Percentiles rank a stretch among this genome's conserved stretches.
Conservation (phyloP, 805 yeast genomes). For the Candida ulmi region DNA sequence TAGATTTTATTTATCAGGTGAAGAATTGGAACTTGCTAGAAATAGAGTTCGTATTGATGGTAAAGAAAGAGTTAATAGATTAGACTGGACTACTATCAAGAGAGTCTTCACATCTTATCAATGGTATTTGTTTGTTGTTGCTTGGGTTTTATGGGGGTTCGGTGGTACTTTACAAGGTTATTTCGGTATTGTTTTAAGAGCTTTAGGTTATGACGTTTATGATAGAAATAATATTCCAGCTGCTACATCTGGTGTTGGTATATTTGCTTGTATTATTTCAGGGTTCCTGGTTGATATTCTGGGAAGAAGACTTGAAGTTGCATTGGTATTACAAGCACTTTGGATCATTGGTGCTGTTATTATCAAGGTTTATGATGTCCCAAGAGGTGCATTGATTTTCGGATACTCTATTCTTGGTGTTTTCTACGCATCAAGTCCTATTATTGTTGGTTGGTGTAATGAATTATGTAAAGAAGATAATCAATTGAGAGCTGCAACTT, state of each 20-base stretch:
- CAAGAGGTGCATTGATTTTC: constrained; percentile 11
- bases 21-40: constrained; percentile 12
- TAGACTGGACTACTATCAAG: constrained; percentile 12
- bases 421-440: constrained; percentile 12
- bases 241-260: constrained; percentile 15
- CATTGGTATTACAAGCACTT: constrained; percentile 3
- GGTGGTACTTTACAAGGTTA: constrained; percentile 8
- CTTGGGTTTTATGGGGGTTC: constrained; percentile 12
- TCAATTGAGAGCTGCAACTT: constrained; percentile 2
- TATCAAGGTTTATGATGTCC: constrained; percentile 12
- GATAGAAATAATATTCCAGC: constrained; percentile 21
- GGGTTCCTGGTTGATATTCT: constrained; percentile 16
- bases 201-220: constrained; percentile 17
- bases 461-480: constrained; percentile 2
- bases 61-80: constrained; percentile 11
- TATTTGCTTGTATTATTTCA: constrained; percentile 11
- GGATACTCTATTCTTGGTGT: constrained; percentile 15
- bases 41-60: constrained; percentile 12
- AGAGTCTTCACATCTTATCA: constrained; percentile 15
- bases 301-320: constrained; percentile 16
- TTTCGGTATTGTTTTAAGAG: constrained; percentile 17
- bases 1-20: constrained; percentile 12
- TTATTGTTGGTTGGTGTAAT: constrained; percentile 9
- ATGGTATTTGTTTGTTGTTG: constrained; percentile 15
- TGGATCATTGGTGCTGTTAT: constrained; percentile 16